Conservation (phyloP, 108 stramenopile species). For the Parmales sp. region DNA sequence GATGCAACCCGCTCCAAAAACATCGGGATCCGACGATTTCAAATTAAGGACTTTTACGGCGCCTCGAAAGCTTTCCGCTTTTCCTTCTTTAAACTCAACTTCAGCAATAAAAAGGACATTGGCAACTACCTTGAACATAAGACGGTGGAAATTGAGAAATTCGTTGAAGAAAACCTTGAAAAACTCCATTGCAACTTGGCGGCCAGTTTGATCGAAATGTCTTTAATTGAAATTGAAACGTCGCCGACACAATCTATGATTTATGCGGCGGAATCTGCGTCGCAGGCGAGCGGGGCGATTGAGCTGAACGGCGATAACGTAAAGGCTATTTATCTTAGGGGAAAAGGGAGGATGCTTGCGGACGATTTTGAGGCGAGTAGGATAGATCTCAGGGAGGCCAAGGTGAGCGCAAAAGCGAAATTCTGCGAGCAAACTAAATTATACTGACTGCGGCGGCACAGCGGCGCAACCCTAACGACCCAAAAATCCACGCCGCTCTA, state of each 20-base stretch:
- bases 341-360: neutral
- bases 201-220: neutral
- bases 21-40: neutral
- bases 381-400: neutral
- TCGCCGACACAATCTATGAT: neutral
- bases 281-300: neutral
- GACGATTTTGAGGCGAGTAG: neutral
- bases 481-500: too few relatives aligned
- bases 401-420: too few relatives aligned
- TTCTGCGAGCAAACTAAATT: too few relatives aligned
- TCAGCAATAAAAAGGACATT: neutral
- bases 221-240: neutral
- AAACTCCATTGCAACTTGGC: neutral
- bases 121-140: neutral
- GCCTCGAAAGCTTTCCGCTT: neutral
- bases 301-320: neutral
- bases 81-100: neutral
- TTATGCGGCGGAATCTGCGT: neutral
- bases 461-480: too few relatives aligned
- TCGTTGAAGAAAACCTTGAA: neutral
- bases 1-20: neutral
- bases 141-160: neutral
- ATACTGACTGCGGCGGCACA: too few relatives aligned
- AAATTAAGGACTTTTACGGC: neutral
- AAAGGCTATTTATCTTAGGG: neutral